phyloP scores from a whole-genome alignment of 139 green algal species.

The Auxenochlorella pyrenoidosa region DNA sequence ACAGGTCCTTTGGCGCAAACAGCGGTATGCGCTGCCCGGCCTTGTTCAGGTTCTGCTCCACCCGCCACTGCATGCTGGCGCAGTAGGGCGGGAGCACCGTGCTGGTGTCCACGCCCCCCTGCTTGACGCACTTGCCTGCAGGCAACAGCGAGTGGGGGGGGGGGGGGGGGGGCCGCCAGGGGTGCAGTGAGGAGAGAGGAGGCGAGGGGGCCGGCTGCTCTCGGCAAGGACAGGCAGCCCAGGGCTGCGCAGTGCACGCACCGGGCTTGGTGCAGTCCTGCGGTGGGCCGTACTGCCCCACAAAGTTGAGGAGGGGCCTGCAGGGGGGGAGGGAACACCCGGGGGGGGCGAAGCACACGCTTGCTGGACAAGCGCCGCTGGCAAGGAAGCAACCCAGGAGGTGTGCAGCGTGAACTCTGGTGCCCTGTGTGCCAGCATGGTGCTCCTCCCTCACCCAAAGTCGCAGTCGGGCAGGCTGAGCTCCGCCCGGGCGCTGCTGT shows the following conservation, averaged over 20 bases:
- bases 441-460: neutral
- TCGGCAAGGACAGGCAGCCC: too few species aligned
- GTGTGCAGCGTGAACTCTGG: too few species aligned
- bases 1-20: neutral
- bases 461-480: neutral
- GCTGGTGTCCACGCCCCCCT: neutral
- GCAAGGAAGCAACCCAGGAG: too few species aligned
- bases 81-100: neutral
- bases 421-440: too few species aligned
- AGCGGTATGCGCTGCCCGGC: neutral
- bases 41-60: neutral
- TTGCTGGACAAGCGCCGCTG: too few species aligned
- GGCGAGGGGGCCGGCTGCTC: too few species aligned
- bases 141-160: too few species aligned
- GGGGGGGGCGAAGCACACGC: too few species aligned
- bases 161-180: too few species aligned
- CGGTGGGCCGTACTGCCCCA: neutral
- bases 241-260: too few species aligned
- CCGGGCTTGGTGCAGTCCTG: neutral
- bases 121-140: neutral
- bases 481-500: neutral
- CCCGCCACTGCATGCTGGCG: neutral
- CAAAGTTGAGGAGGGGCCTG: slow-evolving; percentile 3
- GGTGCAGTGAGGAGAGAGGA: too few species aligned
- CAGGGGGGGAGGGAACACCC: neutral